phyloP scores from a whole-genome alignment of 352 stramenopile species.

The Plasmopara halstedii region DNA sequence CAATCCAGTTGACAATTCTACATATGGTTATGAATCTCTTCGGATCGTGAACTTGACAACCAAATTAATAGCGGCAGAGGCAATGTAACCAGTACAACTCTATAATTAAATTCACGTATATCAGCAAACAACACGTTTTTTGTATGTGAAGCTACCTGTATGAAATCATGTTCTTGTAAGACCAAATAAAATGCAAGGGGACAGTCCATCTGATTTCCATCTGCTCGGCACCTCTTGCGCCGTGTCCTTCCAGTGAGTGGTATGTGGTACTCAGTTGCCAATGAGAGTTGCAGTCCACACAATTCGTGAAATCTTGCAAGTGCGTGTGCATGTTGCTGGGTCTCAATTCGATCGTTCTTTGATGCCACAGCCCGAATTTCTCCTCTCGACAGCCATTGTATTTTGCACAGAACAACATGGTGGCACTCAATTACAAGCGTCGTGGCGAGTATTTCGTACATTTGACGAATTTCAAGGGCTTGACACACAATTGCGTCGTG shows the following conservation, averaged over 20 bases:
- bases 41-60: neutral
- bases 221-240: slow-evolving; percentile 4
- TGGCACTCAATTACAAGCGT: slow-evolving; percentile 40
- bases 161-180: neutral
- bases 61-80: slow-evolving; percentile 11
- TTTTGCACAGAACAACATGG: slow-evolving; percentile 60
- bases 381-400: slow-evolving; percentile 46
- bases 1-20: neutral
- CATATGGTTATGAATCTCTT: neutral
- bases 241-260: slow-evolving; percentile 11
- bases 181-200: too few relatives aligned
- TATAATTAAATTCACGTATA: too few relatives aligned
- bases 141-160: neutral
- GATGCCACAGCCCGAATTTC: slow-evolving; percentile 77
- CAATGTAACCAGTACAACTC: too few relatives aligned
- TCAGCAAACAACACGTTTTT: neutral
- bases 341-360: slow-evolving; percentile 68
- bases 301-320: slow-evolving; percentile 58
- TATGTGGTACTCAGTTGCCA: neutral
- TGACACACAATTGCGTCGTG: slow-evolving; percentile 56
- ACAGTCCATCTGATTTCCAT: too few relatives aligned
- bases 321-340: slow-evolving; percentile 44
- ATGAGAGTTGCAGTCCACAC: slow-evolving; percentile 39
- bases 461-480: slow-evolving; percentile 74
- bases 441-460: slow-evolving; percentile 53